A percentile compares a stretch with the other conserved stretches of the same genome.
These are phyloP conservation scores for Aegilops bicornis DNA, from an alignment of 176 grass and related monocot genomes.

Conservation along the genomic window DNA sequence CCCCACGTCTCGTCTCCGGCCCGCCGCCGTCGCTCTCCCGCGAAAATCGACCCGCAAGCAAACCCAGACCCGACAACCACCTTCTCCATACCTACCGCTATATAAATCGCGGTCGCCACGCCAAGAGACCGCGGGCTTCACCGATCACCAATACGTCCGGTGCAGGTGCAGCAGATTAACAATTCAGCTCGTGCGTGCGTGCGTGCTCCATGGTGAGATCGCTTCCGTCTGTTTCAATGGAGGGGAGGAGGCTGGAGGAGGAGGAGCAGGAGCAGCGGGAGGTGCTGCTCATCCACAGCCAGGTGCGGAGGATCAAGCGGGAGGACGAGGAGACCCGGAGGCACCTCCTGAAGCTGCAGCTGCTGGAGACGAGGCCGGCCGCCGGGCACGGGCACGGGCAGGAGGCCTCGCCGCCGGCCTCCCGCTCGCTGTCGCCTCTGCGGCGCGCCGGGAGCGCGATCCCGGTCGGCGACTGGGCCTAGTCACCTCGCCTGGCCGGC, in stretches of 20 bases:
- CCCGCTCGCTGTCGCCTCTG: slow-evolving; percentile 53
- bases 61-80: slow-evolving; percentile 23
- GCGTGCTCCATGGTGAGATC: neutral
- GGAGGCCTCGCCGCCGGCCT: slow-evolving; percentile 16
- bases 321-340: slow-evolving; percentile 67
- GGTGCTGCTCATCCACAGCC: slow-evolving; percentile 64
- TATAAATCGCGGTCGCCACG: slow-evolving; percentile 9
- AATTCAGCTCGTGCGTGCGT: neutral
- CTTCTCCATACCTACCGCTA: neutral
- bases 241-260: neutral
- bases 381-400: neutral
- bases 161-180: neutral
- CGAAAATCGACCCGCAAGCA: neutral
- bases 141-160: neutral
- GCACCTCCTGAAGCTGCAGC: slow-evolving; percentile 42
- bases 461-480: slow-evolving; percentile 14
- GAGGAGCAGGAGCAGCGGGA: neutral
- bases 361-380: slow-evolving; percentile 44
- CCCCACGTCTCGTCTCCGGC: slow-evolving; percentile 48
- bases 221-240: slow-evolving; percentile 15
- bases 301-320: slow-evolving; percentile 72
- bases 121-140: neutral
- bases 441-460: slow-evolving; percentile 44
- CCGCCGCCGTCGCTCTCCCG: slow-evolving; percentile 17
- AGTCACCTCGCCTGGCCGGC: neutral